Evolutionary conservation across 2,329 filamentous ascomycete species (phyloP), one percentile per base, ranked within the genome.

Genomic region (Botrytis porri): DNA sequence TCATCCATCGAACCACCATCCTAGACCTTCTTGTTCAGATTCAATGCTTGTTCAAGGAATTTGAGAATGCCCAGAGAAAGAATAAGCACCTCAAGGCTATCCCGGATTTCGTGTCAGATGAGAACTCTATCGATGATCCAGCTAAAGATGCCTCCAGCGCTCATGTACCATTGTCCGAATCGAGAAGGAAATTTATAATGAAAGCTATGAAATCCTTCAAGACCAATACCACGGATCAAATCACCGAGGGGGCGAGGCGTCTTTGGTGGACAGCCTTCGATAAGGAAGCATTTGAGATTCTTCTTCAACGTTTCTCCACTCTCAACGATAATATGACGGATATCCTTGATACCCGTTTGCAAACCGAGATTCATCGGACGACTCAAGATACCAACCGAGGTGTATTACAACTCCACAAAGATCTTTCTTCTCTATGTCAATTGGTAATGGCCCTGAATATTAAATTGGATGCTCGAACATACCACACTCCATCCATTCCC

Each of bases 251-350:
- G 20, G 62, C 60, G 20, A 74, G 74, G 45, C 74, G 84, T n/a
- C 76, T 86, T 25, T 79, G 78, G 72, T 86, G 85, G 84, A 81
- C 82, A 7, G 81, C 83, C 1, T 84, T 86, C 74, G 84, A 86
- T 76, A 85, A 85, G 76, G 79, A 78, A 20, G 83, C 81, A 2
- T 86, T 86, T 73, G 85, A 86, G 77, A 77, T 77, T 25, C 77
- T 86, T 32, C 79, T 86, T 6, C 80, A 81, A 64, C 81, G 83
- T 65, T 86, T 86, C 74, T 81, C 84, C 0, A 75, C 81, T 8
- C 78, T 86, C 9, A 86, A 86, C 75, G 84, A 86, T 75, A 83
- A 81, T 75, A 86, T 86, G 82, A 85, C 84, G 39, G 82, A 84
- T 71, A 83, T 86, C 8, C 79, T 86, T 14, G 84, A 86, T 70